Evolutionary conservation across 2,329 filamentous ascomycete species (phyloP).

Genomic region (Exserohilum rostratum): DNA sequence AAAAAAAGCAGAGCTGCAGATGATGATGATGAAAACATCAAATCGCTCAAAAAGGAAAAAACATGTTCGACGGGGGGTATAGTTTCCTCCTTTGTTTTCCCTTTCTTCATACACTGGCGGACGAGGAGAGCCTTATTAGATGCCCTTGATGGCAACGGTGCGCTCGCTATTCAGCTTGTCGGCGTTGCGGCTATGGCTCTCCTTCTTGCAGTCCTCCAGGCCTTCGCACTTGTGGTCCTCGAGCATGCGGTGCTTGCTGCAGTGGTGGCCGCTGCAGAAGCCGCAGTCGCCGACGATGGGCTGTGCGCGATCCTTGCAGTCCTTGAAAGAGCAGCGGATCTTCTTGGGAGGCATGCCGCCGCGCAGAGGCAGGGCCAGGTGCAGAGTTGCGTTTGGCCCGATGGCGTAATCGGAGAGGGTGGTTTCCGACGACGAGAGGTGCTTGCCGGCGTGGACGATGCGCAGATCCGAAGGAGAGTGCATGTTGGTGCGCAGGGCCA

Average conservation of each 20-base stretch:
- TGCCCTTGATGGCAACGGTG: conserved; percentile 90
- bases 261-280: conserved; percentile 94
- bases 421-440: conserved; percentile 53
- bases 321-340: conserved; percentile 84
- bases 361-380: conserved; percentile 64
- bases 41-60: conserved; percentile 47
- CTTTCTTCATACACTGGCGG: neutral
- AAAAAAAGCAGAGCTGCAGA: conserved; percentile 9
- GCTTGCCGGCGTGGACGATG: conserved; percentile 64
- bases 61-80: neutral
- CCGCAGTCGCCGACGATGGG: conserved; percentile 95
- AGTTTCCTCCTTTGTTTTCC: neutral
- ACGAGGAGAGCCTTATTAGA: conserved; percentile 43
- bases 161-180: conserved; percentile 90
- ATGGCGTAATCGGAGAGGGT: conserved; percentile 58
- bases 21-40: neutral
- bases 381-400: conserved; percentile 57
- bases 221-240: conserved; percentile 94
- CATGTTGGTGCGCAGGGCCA: conserved; percentile 63
- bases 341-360: conserved; percentile 69
- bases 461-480: conserved; percentile 57
- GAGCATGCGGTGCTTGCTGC: conserved; percentile 89
- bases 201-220: conserved; percentile 96
- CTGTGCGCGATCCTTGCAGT: conserved; percentile 86
- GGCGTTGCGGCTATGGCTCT: conserved; percentile 91